Conservation (phyloP, 129 eudicot genomes). For the Glebionis coronaria region DNA sequence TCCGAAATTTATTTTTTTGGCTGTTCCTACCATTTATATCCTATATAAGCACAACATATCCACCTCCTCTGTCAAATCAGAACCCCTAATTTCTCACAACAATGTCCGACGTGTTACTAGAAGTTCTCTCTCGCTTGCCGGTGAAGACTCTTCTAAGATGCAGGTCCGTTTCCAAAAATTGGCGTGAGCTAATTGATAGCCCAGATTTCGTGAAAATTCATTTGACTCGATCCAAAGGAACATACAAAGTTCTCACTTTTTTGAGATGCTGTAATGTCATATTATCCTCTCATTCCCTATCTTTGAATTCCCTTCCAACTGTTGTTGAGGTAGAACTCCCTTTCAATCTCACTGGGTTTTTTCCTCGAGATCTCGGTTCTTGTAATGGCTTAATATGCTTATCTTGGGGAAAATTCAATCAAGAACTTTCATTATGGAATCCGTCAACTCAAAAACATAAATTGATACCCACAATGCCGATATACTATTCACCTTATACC, state of each 20-base stretch:
- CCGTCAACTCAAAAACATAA: too few relatives aligned
- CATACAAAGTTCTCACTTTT: conserved; percentile 10
- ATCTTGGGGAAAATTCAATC: too few relatives aligned
- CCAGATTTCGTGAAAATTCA: conserved; percentile 21
- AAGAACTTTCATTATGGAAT: too few relatives aligned
- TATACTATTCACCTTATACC: too few relatives aligned
- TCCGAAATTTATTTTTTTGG: neutral
- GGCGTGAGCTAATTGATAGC: conserved; percentile 20
- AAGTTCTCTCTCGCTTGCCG: conserved; percentile 18
- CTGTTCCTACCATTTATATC: conserved; percentile 2
- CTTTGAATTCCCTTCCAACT: too few relatives aligned
- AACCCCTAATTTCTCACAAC: neutral
- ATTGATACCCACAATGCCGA: too few relatives aligned
- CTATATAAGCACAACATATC: conserved; percentile 15
- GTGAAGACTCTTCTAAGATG: conserved; percentile 21
- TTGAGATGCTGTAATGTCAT: neutral
- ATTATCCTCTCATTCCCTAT: too few relatives aligned
- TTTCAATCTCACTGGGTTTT: too few relatives aligned
- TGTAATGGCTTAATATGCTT: too few relatives aligned
- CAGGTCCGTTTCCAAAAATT: conserved; percentile 25
- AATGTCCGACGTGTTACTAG: conserved; percentile 20
- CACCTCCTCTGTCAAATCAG: conserved; percentile 6
- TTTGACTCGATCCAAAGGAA: conserved; percentile 10
- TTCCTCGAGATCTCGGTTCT: too few relatives aligned
- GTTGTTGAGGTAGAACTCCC: too few relatives aligned